Base-by-base conservation (phyloP, 768 basidiomycete species). In the Heimioporus sp. region DNA sequence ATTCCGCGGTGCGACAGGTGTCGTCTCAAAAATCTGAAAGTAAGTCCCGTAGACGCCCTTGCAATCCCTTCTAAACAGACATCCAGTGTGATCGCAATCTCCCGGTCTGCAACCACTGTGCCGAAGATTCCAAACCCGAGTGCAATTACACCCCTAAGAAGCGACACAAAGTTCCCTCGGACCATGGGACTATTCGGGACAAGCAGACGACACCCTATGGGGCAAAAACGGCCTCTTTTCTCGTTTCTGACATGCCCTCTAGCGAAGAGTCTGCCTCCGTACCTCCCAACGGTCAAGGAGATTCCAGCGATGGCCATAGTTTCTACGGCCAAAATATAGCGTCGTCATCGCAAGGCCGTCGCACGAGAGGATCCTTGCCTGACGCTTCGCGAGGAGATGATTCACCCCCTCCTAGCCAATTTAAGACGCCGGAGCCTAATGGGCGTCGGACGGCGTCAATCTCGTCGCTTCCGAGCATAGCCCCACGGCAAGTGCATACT, bases 131-230 rank as follows among this genome's bases (percentile, higher is more conserved):
- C 52, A 73, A 77, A 44, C 76, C 75, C 36, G 79, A 81, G 43
- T 87, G 85, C 67, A 85, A 85, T 59, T 87, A 88, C 61, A 86
- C 85, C 34, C 85, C 86, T 10, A 87, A 87, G 70, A 86, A 85
- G 58, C 72, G 83, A 49, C 78, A 78, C 58, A 86, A 78, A 61
- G 76, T 77, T 37, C 76, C 76, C 16, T 64, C 71, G 21, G 80
- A 79, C 49, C 72, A 76, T 48, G 69, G 57, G 3, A 53, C 69
- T 15, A 42, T 69, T 38, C 64, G 67, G 34, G 74, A 76, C 52
- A 68, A 70, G 49, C 70, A 72, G 20, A 61, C 66, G 28, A 67
- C 63, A 28, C 71, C 75, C 15, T 78, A 79, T 53, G 69, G 69
- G 16, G 67, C 77, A 11, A 78, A 79, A 60, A 76, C 75, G 2